Evolutionary conservation across 805 yeast genomes (phyloP).

Genomic region (Tetrapisispora namnaoensis): DNA sequence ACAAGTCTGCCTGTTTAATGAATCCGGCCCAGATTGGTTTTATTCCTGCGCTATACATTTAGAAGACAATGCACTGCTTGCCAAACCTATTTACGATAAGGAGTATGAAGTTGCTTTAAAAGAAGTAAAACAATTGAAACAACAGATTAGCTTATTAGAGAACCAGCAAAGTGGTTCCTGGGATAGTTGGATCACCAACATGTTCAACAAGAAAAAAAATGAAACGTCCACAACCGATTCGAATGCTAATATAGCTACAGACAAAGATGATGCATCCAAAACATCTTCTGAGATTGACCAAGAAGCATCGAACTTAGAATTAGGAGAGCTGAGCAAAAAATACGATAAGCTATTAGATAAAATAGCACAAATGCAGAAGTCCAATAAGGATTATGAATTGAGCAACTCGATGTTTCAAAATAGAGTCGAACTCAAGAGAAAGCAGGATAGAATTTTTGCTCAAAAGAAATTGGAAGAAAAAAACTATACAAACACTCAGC

Average conservation of each 20-base stretch:
- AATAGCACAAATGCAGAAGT: constrained; percentile 13
- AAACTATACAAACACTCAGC: constrained; percentile 23
- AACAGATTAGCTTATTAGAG: constrained; percentile 7
- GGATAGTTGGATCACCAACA: constrained; percentile 27
- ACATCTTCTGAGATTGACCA: constrained; percentile 1
- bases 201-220: constrained; percentile 14
- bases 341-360: constrained; percentile 15
- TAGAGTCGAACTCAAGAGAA: constrained; percentile 13
- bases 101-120: constrained; percentile 15
- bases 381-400: constrained; percentile 14
- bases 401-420: constrained; percentile 17
- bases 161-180: constrained; percentile 14
- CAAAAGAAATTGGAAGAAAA: constrained; percentile 16
- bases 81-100: constrained; percentile 16
- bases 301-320: neutral
- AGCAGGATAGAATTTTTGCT: constrained; percentile 5
- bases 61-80: constrained; percentile 27
- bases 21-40: constrained; percentile 25
- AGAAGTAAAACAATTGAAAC: constrained; percentile 12
- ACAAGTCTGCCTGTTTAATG: constrained; percentile 21
- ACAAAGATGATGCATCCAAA: neutral
- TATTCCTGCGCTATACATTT: constrained; percentile 29
- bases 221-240: neutral
- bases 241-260: neutral
- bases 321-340: constrained; percentile 5